Percentiles rank a stretch among this genome's conserved stretches.
Conservation (phyloP, 2,329 filamentous ascomycete genomes). For the Aspergillus candidus region DNA sequence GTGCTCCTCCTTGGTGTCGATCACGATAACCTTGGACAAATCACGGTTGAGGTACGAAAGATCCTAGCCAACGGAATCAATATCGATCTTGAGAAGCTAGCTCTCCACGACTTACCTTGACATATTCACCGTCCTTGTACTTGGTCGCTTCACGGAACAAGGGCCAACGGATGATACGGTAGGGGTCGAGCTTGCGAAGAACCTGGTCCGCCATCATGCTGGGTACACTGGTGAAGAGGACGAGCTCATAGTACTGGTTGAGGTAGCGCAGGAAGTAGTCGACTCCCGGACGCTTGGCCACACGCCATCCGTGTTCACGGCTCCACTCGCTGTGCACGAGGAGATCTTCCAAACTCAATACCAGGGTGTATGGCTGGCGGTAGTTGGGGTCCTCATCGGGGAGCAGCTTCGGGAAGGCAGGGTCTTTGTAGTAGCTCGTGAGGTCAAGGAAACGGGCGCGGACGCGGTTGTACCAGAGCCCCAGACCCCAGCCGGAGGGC, state of each 20-base stretch:
- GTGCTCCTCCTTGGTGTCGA: conserved; percentile 79
- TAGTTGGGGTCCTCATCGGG: conserved; percentile 66
- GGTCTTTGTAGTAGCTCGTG: conserved; percentile 90
- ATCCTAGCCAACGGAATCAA: conserved; percentile 53
- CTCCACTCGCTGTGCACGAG: conserved; percentile 93
- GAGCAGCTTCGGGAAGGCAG: conserved; percentile 86
- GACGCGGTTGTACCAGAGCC: conserved; percentile 73
- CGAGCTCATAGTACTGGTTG: conserved; percentile 95
- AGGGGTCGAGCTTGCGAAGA: conserved; percentile 89
- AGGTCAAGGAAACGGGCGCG: conserved; percentile 68
- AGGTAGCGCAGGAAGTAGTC: conserved; percentile 98
- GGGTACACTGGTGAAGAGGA: conserved; percentile 87
- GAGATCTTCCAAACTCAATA: conserved; percentile 87
- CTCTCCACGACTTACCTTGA: conserved; percentile 62
- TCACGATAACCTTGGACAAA: conserved; percentile 87
- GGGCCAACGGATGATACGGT: conserved; percentile 90
- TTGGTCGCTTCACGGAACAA: conserved; percentile 94
- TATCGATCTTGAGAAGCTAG: conserved; percentile 1
- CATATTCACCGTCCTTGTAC: conserved; percentile 90
- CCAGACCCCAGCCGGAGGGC: conserved; percentile 71
- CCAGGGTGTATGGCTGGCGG: conserved; percentile 83
- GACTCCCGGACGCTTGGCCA: conserved; percentile 88
- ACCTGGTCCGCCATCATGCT: conserved; percentile 79
- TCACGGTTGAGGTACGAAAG: conserved; percentile 97
- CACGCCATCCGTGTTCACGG: conserved; percentile 87